These are phyloP conservation scores for Chenopodium berlandieri DNA, from an alignment of 148 eudicot species.

Conservation along the genomic window DNA sequence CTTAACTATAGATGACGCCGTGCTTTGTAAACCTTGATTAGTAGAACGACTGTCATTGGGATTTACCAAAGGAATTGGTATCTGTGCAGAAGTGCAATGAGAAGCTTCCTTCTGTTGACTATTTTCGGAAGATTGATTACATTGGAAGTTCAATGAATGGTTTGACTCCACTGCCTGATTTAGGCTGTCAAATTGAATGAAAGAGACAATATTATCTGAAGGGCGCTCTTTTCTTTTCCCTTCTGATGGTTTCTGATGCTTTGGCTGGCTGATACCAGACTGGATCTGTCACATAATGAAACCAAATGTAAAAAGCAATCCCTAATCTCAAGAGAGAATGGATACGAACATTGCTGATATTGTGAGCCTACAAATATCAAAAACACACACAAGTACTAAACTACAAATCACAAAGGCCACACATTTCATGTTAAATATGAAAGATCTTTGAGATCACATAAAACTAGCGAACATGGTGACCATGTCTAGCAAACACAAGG, in stretches of 20 bases:
- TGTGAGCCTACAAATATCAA: background rate
- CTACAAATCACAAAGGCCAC: background rate
- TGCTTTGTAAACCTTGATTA: constrained; percentile 37
- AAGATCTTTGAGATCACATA: background rate
- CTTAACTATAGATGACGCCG: constrained; percentile 37
- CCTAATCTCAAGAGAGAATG: background rate
- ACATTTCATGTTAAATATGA: background rate
- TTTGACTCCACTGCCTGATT: constrained; percentile 26
- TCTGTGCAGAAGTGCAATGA: constrained; percentile 37
- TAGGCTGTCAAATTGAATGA: constrained; percentile 29
- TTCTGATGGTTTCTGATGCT: constrained; percentile 37
- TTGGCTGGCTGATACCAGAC: constrained; percentile 37
- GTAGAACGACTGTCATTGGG: constrained; percentile 33
- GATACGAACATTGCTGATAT: background rate
- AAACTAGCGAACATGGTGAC: background rate
- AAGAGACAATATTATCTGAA: constrained; percentile 32
- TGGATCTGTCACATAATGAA: constrained; percentile 35
- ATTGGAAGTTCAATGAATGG: constrained; percentile 33
- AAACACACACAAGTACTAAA: no score
- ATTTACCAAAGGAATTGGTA: constrained; percentile 30
- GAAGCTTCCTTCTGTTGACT: constrained; percentile 34
- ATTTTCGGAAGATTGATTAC: constrained; percentile 31
- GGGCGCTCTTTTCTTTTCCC: constrained; percentile 39
- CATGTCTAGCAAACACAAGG: background rate
- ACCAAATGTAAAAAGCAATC: constrained; percentile 15